Base-by-base conservation (phyloP, 2,329 filamentous ascomycete species). In the Fusarium multiceps region DNA sequence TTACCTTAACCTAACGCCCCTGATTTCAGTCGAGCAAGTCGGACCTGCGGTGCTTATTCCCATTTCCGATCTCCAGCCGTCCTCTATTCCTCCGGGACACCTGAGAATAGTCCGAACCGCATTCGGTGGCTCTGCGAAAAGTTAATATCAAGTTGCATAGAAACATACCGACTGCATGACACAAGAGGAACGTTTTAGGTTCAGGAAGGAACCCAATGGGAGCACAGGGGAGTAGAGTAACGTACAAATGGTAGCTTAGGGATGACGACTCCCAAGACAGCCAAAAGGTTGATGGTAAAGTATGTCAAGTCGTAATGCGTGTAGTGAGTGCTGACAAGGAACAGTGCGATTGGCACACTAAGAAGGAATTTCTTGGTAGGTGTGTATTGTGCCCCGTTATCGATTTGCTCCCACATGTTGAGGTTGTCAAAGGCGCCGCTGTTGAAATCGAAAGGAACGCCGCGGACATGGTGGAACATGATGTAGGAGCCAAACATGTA, bases 361-460 rank as follows among this genome's bases (percentile, higher is more conserved):
- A 98, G 90, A 63, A 99, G 86, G 78, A 99, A 99, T 82, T 99
- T 99, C 87, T 99, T 99, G 72, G 96, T 93, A 6, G 96, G 96
- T 1, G 96, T 99, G 84, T 98, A 99, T 81, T 99, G 96, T 75
- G 96, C 96, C 48, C 96, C 96, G 77, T 98, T 97, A 85, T 99
- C 96, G 80, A 99, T 99, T 84, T 99, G 96, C 85, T 99, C 96
- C 96, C 96, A 99, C 96, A 99, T 98, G 84, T 98, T 99, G 78
- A 99, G 87, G 81, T 99, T 98, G 86, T 99, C 96, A 82, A 98
- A 99, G 74, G 96, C 96, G 63, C 96, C 96, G 59, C 93, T 92
- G 79, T 99, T 99, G 87, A 99, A 99, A 81, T 99, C 96, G 79
- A 99, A 99, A 8, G 96, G 96, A 48, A 98, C 93, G 74, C 96